Evolutionary conservation across 140 eudicot species (phyloP).

Genomic region (Cichorium intybus): DNA sequence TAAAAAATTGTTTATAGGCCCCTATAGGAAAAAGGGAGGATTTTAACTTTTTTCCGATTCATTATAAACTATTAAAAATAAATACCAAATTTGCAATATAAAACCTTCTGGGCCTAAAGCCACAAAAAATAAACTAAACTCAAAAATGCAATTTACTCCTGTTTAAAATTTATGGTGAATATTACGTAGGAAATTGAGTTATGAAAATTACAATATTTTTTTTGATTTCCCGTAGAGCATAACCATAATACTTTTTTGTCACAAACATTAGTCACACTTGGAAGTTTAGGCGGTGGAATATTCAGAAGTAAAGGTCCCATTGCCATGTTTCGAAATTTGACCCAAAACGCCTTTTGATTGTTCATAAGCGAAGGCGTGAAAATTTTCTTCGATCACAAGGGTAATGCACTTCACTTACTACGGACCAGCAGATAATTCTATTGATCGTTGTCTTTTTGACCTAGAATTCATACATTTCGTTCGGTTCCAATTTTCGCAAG

Average conservation of each 20-base stretch:
- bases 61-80: too few species aligned
- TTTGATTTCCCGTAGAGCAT: not conserved
- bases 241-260: not conserved
- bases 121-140: too few species aligned
- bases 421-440: not conserved
- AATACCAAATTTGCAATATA: too few species aligned
- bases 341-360: constrained; percentile 22
- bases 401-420: constrained; percentile 14
- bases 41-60: too few species aligned
- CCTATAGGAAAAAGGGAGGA: too few species aligned
- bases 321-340: constrained; percentile 18
- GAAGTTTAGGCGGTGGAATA: not conserved
- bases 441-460: not conserved
- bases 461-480: constrained; percentile 1
- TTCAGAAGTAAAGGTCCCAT: constrained; percentile 4
- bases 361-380: constrained; percentile 10
- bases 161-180: too few species aligned
- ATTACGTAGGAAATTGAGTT: too few species aligned
- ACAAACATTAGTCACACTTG: constrained; percentile 10
- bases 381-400: constrained; percentile 18
- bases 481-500: not conserved
- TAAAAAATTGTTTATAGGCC: too few species aligned
- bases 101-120: too few species aligned
- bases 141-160: too few species aligned
- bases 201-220: too few species aligned